Evolutionary conservation across 148 eudicot species (phyloP), one percentile per base, ranked within the genome.

Genomic region (Silene conica): DNA sequence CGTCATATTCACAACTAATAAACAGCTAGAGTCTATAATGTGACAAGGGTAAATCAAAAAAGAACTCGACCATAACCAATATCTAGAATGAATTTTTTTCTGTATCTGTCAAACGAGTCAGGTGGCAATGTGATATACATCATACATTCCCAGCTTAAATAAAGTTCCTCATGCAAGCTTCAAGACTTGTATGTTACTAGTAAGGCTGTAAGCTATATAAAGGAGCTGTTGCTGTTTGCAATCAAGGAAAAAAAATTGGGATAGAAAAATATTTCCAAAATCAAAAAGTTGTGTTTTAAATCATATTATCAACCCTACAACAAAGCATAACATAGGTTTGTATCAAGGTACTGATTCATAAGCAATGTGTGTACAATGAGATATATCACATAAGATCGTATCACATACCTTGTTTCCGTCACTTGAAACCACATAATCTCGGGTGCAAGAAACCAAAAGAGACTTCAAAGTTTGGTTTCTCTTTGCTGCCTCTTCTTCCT

Each of bases 401-500:
- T 28, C 31, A 28, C 31, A 28, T 55, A 82, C 89, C 87, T 86
- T 73, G 45, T 60, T 75, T 22, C 64, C 87, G 70, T 71, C 83
- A 71, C 80, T 76, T 34, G 83, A 73, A 59, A 86, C 70, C 71
- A 86, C 76, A 78, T 77, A 82, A 70, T 86, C 87, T 12, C 89
- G 85, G 70, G 87, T 59, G 22, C 65, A 76, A 72, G 73, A 58
- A 62, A 80, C 83, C 83, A 86, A 77, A 78, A 86, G 78, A 21
- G 83, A 77, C 68, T 74, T 82, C 78, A 86, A 73, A 46, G 71
- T 81, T 52, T 86, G 89, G 73, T 86, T 82, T 68, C 72, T 78
- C 76, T 60, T 82, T 8, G 84, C 85, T 0, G 65, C 83, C 70
- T 84, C 87, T 78, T 86, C 87, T 76, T 80, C 80, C 76, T 84